These are phyloP conservation scores for Alternaria gansuensis DNA, from an alignment of 2,329 filamentous ascomycete species.

Conservation along the genomic window DNA sequence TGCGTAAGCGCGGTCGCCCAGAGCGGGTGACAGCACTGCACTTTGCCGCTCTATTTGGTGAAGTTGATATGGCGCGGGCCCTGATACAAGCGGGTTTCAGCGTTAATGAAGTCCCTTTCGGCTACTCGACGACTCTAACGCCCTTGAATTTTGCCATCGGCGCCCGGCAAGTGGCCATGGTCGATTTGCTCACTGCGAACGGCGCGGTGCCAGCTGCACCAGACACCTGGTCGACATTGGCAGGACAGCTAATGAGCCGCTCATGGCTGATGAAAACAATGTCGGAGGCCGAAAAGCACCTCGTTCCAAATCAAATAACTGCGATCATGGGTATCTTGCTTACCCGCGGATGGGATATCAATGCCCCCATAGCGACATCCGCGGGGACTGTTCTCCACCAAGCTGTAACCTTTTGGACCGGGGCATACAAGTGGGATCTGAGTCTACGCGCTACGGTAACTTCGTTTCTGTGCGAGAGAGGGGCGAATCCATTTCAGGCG, in stretches of 20 bases:
- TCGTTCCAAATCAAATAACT: slow-evolving; percentile 25
- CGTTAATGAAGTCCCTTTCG: slow-evolving; percentile 38
- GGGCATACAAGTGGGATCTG: slow-evolving; percentile 34
- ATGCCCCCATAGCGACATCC: slow-evolving; percentile 24
- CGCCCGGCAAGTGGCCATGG: slow-evolving; percentile 36
- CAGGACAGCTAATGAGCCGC: slow-evolving; percentile 32
- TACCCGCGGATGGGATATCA: slow-evolving; percentile 31
- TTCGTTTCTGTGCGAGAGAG: slow-evolving; percentile 28
- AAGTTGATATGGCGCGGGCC: slow-evolving; percentile 35
- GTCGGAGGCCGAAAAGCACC: slow-evolving; percentile 30
- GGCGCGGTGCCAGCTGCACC: slow-evolving; percentile 30
- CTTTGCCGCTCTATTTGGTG: slow-evolving; percentile 39
- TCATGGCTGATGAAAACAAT: slow-evolving; percentile 38
- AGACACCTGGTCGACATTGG: slow-evolving; percentile 36
- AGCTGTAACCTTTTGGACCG: slow-evolving; percentile 38
- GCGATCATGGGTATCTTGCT: slow-evolving; percentile 29
- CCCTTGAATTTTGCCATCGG: slow-evolving; percentile 37
- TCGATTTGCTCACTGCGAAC: slow-evolving; percentile 30
- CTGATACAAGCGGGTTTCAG: slow-evolving; percentile 28
- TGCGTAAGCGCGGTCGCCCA: slow-evolving; percentile 30
- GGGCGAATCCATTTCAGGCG: slow-evolving; percentile 25
- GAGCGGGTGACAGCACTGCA: slow-evolving; percentile 38
- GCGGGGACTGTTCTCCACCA: slow-evolving; percentile 34
- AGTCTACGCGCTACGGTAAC: slow-evolving; percentile 26
- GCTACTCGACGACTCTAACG: slow-evolving; percentile 32